Percentiles rank a stretch among this genome's conserved stretches.
These are phyloP conservation scores for Sporothrix globosa DNA, from an alignment of 2,329 filamentous ascomycete genomes.

Conservation along the genomic window DNA sequence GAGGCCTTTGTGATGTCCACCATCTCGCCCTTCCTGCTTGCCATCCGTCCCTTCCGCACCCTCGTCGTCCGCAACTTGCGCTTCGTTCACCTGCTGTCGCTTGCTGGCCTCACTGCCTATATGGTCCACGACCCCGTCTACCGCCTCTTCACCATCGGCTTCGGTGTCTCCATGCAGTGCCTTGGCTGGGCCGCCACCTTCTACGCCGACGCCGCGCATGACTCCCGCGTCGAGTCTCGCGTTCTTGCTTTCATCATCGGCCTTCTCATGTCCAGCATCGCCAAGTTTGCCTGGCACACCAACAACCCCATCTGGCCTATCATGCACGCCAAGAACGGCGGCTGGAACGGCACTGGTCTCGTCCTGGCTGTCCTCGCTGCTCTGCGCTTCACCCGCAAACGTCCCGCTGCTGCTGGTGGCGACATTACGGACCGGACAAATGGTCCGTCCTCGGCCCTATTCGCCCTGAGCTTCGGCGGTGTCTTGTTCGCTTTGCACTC, in stretches of 20 bases:
- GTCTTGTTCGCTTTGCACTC: conserved; percentile 90
- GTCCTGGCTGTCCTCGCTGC: conserved; percentile 74
- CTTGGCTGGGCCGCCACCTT: conserved; percentile 83
- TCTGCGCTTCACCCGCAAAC: conserved; percentile 71
- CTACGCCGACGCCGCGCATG: conserved; percentile 74
- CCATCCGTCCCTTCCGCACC: conserved; percentile 68
- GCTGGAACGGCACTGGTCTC: conserved; percentile 86
- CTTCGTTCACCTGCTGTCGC: conserved; percentile 73
- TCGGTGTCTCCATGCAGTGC: conserved; percentile 78
- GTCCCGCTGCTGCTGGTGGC: conserved; percentile 52
- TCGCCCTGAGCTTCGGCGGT: conserved; percentile 78
- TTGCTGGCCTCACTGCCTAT: conserved; percentile 75
- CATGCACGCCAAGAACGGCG: conserved; percentile 86
- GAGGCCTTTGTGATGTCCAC: conserved; percentile 87
- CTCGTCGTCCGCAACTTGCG: conserved; percentile 70
- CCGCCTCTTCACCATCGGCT: conserved; percentile 79
- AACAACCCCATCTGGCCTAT: conserved; percentile 98
- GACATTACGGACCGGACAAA: conserved; percentile 35
- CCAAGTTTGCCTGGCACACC: conserved; percentile 90
- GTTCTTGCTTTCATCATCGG: conserved; percentile 81
- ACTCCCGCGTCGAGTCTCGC: conserved; percentile 76
- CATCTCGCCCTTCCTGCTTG: conserved; percentile 77
- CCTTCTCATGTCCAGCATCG: conserved; percentile 79
- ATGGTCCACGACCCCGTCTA: conserved; percentile 70
- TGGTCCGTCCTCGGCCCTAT: conserved; percentile 48